These are phyloP conservation scores for Penicillium ochrochloron DNA, from an alignment of 495 filamentous ascomycete genomes.

Conservation along the genomic window DNA sequence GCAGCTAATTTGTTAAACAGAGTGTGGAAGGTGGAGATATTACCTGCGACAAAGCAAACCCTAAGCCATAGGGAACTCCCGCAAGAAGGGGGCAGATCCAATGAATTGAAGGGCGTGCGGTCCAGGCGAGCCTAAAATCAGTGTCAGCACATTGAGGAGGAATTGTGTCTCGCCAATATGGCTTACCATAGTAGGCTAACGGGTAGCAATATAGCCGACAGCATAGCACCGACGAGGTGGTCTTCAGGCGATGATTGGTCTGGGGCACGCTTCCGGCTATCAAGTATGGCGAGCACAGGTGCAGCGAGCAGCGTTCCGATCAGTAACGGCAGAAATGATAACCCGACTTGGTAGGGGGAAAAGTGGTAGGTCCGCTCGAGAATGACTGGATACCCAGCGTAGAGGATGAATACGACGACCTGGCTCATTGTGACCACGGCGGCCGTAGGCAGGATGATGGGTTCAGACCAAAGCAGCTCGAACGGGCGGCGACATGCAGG, in stretches of 20 bases:
- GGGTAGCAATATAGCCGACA: slow-evolving; percentile 14
- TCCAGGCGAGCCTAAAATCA: slow-evolving; percentile 21
- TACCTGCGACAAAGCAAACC: slow-evolving; percentile 18
- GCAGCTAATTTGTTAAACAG: too few relatives aligned
- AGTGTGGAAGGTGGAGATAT: background rate
- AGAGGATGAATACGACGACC: slow-evolving; percentile 18
- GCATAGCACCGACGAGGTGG: slow-evolving; percentile 7
- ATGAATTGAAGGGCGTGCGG: slow-evolving; percentile 13
- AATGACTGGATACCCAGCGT: slow-evolving; percentile 12
- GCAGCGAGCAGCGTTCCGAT: slow-evolving; percentile 16
- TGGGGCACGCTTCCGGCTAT: background rate
- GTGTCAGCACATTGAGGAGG: background rate
- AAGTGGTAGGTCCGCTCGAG: slow-evolving; percentile 12
- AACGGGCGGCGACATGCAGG: slow-evolving; percentile 9
- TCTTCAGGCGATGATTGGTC: slow-evolving; percentile 12
- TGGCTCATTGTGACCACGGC: slow-evolving; percentile 16
- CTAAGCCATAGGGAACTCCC: slow-evolving; percentile 5
- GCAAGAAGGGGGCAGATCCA: slow-evolving; percentile 7
- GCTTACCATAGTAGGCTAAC: slow-evolving; percentile 18
- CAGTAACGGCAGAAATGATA: slow-evolving; percentile 18
- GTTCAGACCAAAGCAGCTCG: slow-evolving; percentile 13
- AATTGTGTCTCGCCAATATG: background rate
- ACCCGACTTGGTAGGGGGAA: slow-evolving; percentile 17
- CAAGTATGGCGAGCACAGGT: slow-evolving; percentile 9
- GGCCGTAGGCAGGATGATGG: slow-evolving; percentile 18